Conservation (phyloP, 768 basidiomycete genomes). For the Suillus tomentosus region DNA sequence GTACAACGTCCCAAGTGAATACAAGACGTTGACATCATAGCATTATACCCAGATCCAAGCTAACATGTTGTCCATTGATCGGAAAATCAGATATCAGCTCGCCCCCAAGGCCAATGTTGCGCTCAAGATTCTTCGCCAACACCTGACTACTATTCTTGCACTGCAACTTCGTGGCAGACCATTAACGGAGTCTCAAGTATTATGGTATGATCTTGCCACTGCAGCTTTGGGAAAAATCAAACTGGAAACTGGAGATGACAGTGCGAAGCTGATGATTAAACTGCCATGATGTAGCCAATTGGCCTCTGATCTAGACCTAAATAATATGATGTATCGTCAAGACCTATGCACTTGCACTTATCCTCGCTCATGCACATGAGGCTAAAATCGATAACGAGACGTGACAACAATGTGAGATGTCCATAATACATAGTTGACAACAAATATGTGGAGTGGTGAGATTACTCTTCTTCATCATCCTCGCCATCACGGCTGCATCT, state of each 20-base stretch:
- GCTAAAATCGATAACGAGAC: neutral
- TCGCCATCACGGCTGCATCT: constrained; percentile 45
- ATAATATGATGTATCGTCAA: neutral
- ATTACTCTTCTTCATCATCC: constrained; percentile 56
- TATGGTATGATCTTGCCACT: constrained; percentile 77
- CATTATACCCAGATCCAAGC: constrained; percentile 59
- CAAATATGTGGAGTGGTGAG: neutral
- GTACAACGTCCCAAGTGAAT: constrained; percentile 16
- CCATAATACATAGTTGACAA: constrained; percentile 7
- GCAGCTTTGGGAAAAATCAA: constrained; percentile 58
- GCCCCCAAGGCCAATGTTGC: constrained; percentile 75
- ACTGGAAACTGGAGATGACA: constrained; percentile 31
- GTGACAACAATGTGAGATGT: constrained; percentile 7
- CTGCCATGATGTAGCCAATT: neutral
- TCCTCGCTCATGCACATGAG: neutral
- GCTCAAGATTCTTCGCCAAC: constrained; percentile 74
- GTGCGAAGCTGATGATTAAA: constrained; percentile 21
- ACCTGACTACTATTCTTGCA: constrained; percentile 60
- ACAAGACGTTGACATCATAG: constrained; percentile 10
- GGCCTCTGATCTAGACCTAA: neutral
- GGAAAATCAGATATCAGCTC: constrained; percentile 76
- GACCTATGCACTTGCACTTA: neutral
- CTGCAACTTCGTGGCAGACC: constrained; percentile 65
- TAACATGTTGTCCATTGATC: constrained; percentile 74
- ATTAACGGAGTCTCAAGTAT: constrained; percentile 56